phyloP scores from a whole-genome alignment of 805 yeast genomes.

The Wickerhamiella nectarea region DNA sequence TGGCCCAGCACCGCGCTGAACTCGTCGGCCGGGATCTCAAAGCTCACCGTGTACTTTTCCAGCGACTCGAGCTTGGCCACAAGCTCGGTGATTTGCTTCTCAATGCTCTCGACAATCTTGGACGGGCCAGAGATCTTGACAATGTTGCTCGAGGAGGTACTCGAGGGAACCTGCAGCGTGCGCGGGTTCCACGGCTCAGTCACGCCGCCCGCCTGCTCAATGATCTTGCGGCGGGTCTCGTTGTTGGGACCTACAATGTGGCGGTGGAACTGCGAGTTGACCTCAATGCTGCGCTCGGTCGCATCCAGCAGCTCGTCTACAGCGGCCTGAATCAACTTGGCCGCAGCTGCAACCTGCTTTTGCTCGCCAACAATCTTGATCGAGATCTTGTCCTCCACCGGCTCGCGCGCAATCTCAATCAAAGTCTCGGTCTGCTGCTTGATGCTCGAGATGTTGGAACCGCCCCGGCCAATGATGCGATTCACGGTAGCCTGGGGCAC shows the following conservation, averaged over 20 bases:
- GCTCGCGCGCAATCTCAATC: slow-evolving; percentile 28
- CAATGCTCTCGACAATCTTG: slow-evolving; percentile 52
- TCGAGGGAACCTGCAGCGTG: slow-evolving; percentile 55
- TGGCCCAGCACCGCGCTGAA: slow-evolving; percentile 72
- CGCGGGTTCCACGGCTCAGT: slow-evolving; percentile 35
- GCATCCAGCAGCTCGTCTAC: slow-evolving; percentile 52
- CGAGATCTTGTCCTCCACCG: slow-evolving; percentile 30
- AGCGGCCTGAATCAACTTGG: slow-evolving; percentile 44
- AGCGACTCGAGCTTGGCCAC: slow-evolving; percentile 36
- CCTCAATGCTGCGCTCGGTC: slow-evolving; percentile 43
- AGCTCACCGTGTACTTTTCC: slow-evolving; percentile 16
- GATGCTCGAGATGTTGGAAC: slow-evolving; percentile 71
- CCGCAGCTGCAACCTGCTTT: slow-evolving; percentile 60
- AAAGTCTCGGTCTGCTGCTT: slow-evolving; percentile 46
- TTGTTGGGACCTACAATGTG: slow-evolving; percentile 71
- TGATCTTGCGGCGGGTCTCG: slow-evolving; percentile 55
- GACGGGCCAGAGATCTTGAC: slow-evolving; percentile 62
- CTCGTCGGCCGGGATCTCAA: slow-evolving; percentile 52
- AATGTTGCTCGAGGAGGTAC: slow-evolving; percentile 36
- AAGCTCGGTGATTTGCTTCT: slow-evolving; percentile 45
- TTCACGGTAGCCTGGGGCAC: slow-evolving; percentile 69
- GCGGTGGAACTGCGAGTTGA: slow-evolving; percentile 63
- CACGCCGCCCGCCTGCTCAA: slow-evolving; percentile 64
- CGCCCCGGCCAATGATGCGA: slow-evolving; percentile 77
- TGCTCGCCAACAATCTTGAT: slow-evolving; percentile 69